Evolutionary conservation across 2,329 filamentous ascomycete genomes (phyloP).

Genomic region (Colletotrichum sp.): DNA sequence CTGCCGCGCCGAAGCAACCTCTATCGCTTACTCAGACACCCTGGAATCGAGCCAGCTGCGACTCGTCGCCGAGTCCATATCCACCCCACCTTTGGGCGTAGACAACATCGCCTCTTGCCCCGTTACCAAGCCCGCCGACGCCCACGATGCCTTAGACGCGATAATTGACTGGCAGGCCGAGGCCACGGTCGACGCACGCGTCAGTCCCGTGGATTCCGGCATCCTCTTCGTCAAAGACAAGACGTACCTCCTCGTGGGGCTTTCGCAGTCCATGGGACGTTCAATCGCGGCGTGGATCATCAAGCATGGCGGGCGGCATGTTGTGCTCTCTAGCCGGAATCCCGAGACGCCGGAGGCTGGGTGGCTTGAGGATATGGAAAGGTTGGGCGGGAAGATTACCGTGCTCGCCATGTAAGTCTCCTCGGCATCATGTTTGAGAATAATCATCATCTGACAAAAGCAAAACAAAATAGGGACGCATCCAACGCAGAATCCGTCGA

Average conservation of each 20-base stretch:
- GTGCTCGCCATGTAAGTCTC: background rate
- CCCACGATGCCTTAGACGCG: background rate
- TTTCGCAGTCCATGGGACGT: conserved; percentile 33
- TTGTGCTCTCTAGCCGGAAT: conserved; percentile 40
- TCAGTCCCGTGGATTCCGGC: background rate
- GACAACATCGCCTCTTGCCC: background rate
- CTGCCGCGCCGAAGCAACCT: background rate
- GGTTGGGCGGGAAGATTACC: background rate
- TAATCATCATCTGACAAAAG: background rate
- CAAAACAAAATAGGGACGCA: background rate
- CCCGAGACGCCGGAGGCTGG: conserved; percentile 24
- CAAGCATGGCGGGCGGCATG: conserved; percentile 31
- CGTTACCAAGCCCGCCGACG: background rate
- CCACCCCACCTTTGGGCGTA: background rate
- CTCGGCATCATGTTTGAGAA: conserved; percentile 22
- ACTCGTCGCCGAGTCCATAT: background rate
- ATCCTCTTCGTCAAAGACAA: conserved; percentile 24
- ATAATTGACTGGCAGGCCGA: background rate
- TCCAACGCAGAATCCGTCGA: conserved; percentile 19
- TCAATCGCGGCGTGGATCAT: conserved; percentile 41
- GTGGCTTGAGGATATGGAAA: background rate
- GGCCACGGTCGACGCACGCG: background rate
- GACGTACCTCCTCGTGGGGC: conserved; percentile 36
- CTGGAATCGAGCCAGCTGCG: background rate
- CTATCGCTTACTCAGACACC: background rate